Conservation (phyloP, 2,329 filamentous ascomycete species). For the Cytospora mali region DNA sequence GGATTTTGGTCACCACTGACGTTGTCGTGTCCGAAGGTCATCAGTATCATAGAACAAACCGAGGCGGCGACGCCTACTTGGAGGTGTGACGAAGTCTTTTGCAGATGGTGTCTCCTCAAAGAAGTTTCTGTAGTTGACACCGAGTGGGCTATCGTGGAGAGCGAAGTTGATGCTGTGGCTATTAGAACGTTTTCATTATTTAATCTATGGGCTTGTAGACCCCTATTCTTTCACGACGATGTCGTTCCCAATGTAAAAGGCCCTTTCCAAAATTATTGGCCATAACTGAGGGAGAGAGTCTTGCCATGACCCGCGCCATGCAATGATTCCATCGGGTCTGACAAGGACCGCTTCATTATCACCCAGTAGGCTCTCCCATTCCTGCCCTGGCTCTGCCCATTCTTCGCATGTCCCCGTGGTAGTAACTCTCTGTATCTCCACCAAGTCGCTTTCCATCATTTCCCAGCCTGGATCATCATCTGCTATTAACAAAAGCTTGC, state of each 20-base stretch:
- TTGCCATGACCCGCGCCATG: constrained; percentile 16
- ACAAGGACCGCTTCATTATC: constrained; percentile 14
- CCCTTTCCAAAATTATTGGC: constrained; percentile 7
- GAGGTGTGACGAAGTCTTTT: background rate
- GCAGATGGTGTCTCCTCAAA: too few relatives aligned
- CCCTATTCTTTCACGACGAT: background rate
- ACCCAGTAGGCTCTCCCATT: constrained; percentile 4
- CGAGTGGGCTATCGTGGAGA: background rate
- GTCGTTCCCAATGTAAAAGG: background rate
- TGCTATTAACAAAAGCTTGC: constrained; percentile 4
- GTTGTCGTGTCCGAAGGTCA: background rate
- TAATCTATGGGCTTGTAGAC: background rate
- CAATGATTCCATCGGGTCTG: constrained; percentile 20
- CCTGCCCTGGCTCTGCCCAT: constrained; percentile 5
- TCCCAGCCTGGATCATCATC: constrained; percentile 10
- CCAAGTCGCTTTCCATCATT: background rate
- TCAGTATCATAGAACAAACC: background rate
- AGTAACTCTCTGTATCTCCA: background rate
- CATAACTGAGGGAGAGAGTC: background rate
- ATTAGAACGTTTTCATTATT: background rate
- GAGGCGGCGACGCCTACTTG: background rate
- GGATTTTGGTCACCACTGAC: background rate
- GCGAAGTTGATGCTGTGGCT: background rate
- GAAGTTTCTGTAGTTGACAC: too few relatives aligned
- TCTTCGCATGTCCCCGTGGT: background rate